Base-by-base conservation (phyloP, 306 rosid species). In the Citrullus colocynthis region DNA sequence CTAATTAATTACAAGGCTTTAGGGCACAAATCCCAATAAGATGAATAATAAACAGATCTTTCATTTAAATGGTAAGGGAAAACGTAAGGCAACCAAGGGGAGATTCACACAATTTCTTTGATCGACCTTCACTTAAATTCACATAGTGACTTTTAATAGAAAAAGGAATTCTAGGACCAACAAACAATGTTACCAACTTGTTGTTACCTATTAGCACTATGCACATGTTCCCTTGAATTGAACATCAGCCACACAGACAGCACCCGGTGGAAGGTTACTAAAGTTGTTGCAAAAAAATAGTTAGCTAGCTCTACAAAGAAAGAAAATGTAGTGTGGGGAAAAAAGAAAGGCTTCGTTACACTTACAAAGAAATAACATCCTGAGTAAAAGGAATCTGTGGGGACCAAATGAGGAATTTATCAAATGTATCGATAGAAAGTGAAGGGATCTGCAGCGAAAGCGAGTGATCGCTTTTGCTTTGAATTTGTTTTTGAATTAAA, bases 211-310 rank as follows among this genome's bases (percentile, higher is more conserved):
- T 17, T 28, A 39, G 81, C 66, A 56, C 17, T 74, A 79, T 89
- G 62, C 74, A 95, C 99, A 98, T 88, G 96, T 82, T 57, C 99
- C 99, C 70, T 87, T 92, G 85, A 85, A 85, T 89, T 96, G 98
- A 82, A 85, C 80, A 84, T 96, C 96, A 57, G 97, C 85, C 77
- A 96, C 88, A 85, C 98, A 96, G 44, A 92, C 96, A 24, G 97
- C 69, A 61, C 99, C 98, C 20, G 81, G 8, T 7, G 99, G 98
- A 83, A 96, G 90, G 86, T 92, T 89, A 78, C 86, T 80, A 42
- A 96, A 92, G 81, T 92, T 92, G 88, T 61, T 83, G 64, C 79
- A 81, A 67, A 83, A 82, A 74, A 84, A 74, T 57, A 80, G 16
- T 67, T 20, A 64, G 72, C 67, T 52, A 24, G 69, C n/a, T 16